These are phyloP conservation scores for Retiboletus fuscus DNA, from an alignment of 1,284 basidiomycete genomes.

Conservation along the genomic window DNA sequence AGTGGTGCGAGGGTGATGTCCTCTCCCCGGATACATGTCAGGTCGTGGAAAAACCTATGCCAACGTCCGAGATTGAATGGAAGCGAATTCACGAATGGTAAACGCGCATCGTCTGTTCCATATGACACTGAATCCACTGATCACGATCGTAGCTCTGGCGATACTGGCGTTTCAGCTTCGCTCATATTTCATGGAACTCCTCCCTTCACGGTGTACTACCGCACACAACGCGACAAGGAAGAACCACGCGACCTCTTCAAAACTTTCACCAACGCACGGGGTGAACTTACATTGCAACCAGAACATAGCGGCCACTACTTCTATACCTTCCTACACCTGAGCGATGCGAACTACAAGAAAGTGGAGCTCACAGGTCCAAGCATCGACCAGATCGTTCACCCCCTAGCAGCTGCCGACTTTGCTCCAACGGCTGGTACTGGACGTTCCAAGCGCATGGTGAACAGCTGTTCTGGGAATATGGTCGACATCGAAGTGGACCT, in stretches of 20 bases:
- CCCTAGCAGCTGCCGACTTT: constrained; percentile 84
- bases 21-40: constrained; percentile 83
- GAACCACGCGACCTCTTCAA: constrained; percentile 67
- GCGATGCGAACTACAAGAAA: constrained; percentile 87
- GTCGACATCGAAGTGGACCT: constrained; percentile 85
- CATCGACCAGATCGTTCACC: constrained; percentile 90
- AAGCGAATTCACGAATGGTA: constrained; percentile 93
- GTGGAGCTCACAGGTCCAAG: constrained; percentile 77
- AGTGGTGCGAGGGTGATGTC: constrained; percentile 84
- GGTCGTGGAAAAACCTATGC: constrained; percentile 80
- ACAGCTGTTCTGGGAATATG: constrained; percentile 79
- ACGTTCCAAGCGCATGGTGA: constrained; percentile 66
- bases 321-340: constrained; percentile 85
- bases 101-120: constrained; percentile 31
- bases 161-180: constrained; percentile 90
- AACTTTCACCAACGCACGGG: constrained; percentile 78
- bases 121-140: constrained; percentile 19
- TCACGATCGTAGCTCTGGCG: constrained; percentile 79
- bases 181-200: constrained; percentile 90
- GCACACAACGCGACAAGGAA: constrained; percentile 78
- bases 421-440: constrained; percentile 56
- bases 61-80: constrained; percentile 88
- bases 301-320: constrained; percentile 90
- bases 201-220: constrained; percentile 89
- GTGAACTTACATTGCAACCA: constrained; percentile 89